Evolutionary conservation across 2,329 filamentous ascomycete species (phyloP).

Genomic region (Domatiomyces catenatus): DNA sequence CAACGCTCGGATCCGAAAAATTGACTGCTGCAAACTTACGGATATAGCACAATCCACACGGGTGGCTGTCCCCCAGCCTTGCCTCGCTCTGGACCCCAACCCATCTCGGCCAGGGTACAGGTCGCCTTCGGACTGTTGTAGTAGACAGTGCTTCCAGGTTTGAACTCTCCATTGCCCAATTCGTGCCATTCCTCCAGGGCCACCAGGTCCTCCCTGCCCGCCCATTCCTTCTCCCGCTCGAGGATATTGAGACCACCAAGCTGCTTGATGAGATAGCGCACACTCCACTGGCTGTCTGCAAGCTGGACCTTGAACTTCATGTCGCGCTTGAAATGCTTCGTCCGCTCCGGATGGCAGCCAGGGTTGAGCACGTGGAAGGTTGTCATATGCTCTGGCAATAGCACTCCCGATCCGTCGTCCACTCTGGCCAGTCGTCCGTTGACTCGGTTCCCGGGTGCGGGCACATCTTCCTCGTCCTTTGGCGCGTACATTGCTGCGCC

Average conservation of each 20-base stretch:
- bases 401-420: slow-evolving; percentile 33
- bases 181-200: slow-evolving; percentile 43
- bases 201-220: slow-evolving; percentile 15
- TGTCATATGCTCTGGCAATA: slow-evolving; percentile 43
- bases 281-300: slow-evolving; percentile 38
- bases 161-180: slow-evolving; percentile 44
- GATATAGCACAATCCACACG: slow-evolving; percentile 11
- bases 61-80: slow-evolving; percentile 11
- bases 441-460: slow-evolving; percentile 12
- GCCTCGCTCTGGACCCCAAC: slow-evolving; percentile 5
- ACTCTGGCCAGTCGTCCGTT: slow-evolving; percentile 31
- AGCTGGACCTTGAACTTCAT: slow-evolving; percentile 36
- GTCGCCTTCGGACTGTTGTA: slow-evolving; percentile 36
- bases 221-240: background rate
- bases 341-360: background rate
- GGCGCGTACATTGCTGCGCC: background rate
- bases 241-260: slow-evolving; percentile 39
- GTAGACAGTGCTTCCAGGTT: slow-evolving; percentile 37
- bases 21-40: background rate
- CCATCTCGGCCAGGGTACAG: slow-evolving; percentile 37
- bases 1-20: background rate
- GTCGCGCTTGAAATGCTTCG: slow-evolving; percentile 11
- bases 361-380: slow-evolving; percentile 45
- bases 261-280: slow-evolving; percentile 43
- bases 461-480: background rate